A percentile compares a stretch with the other conserved stretches of the same genome.
Evolutionary conservation across 805 yeast genomes (phyloP).

Genomic region (Candida palmyrensis): DNA sequence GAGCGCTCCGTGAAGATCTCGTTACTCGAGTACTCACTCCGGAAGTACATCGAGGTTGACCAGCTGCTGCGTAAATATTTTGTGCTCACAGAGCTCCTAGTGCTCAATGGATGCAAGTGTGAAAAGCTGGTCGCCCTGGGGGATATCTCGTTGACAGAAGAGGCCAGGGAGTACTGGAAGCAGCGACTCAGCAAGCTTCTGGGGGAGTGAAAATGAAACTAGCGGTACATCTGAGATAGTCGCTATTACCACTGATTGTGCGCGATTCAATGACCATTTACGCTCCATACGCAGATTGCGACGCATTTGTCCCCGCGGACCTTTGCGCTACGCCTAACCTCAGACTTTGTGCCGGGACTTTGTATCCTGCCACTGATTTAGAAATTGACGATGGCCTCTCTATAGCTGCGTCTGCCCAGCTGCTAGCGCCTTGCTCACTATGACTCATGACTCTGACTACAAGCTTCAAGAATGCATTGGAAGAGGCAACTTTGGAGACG

Average conservation of each 20-base stretch:
- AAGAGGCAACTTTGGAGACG: conserved; percentile 84
- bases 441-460: conserved; percentile 21
- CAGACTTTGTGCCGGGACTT: no score
- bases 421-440: no score
- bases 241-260: no score
- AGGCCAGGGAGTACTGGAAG: conserved; percentile 55
- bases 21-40: conserved; percentile 47
- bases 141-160: conserved; percentile 34
- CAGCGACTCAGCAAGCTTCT: conserved; percentile 11
- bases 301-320: no score
- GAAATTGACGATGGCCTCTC: no score
- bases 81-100: conserved; percentile 52
- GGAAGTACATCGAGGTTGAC: conserved; percentile 33
- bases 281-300: no score
- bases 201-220: conserved; percentile 1
- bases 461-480: conserved; percentile 59
- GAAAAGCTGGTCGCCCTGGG: conserved; percentile 25
- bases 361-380: no score
- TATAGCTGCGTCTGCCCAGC: no score
- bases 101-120: conserved; percentile 51
- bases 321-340: no score
- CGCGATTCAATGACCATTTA: no score
- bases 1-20: conserved; percentile 18
- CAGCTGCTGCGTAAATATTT: conserved; percentile 18
- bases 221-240: no score